phyloP scores from a whole-genome alignment of 163 green algal genomes.

The Prototheca stagnorum region DNA sequence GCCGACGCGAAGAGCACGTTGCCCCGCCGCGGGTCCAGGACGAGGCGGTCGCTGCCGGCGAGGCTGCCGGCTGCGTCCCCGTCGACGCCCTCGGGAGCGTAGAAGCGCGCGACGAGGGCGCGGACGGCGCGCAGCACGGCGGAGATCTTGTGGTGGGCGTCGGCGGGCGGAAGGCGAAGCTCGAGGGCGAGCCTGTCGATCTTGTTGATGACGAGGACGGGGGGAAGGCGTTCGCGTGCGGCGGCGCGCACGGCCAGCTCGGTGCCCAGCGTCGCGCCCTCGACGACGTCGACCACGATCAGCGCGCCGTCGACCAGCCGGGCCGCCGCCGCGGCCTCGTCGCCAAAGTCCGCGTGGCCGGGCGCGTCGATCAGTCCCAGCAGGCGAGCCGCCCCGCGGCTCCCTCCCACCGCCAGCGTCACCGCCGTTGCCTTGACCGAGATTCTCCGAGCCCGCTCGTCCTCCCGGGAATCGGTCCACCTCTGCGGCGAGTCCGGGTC shows the following conservation, averaged over 20 bases:
- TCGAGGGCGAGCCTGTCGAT: constrained; percentile 95
- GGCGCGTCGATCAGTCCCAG: constrained; percentile 87
- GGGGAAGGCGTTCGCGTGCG: constrained; percentile 66
- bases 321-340: constrained; percentile 82
- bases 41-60: constrained; percentile 2
- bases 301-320: constrained; percentile 78
- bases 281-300: constrained; percentile 86
- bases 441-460: constrained; percentile 84
- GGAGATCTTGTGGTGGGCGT: constrained; percentile 95
- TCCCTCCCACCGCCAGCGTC: constrained; percentile 68
- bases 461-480: constrained; percentile 90
- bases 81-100: constrained; percentile 4
- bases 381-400: constrained; percentile 69
- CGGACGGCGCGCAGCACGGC: constrained; percentile 95
- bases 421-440: constrained; percentile 90
- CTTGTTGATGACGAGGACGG: constrained; percentile 87
- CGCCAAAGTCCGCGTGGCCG: constrained; percentile 94
- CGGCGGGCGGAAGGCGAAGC: constrained; percentile 88
- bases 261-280: constrained; percentile 79
- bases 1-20: constrained; percentile 79
- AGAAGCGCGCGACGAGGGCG: constrained; percentile 30
- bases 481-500: constrained; percentile 26
- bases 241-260: constrained; percentile 69
- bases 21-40: constrained; percentile 61
- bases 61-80: too few relatives aligned